Percentiles rank a stretch among this genome's conserved stretches.
Conservation (phyloP, 305 asterid species). For the Stenogyne calaminthoides region DNA sequence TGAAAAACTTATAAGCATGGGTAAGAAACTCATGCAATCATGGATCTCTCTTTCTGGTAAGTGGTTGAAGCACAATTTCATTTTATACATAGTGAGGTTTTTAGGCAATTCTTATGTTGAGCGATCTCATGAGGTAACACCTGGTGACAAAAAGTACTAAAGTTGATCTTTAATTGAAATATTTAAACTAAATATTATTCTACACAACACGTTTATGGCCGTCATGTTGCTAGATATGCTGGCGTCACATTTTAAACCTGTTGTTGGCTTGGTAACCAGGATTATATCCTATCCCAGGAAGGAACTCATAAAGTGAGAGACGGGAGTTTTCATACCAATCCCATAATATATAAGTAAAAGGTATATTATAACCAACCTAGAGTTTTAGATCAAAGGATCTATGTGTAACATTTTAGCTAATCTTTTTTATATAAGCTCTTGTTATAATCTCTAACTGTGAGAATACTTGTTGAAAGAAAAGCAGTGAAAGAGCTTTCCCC, state of each 20-base stretch:
- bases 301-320: neutral
- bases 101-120: neutral
- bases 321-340: neutral
- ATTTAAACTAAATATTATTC: neutral
- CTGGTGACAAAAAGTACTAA: too few species aligned
- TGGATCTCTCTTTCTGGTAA: too few species aligned
- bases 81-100: neutral
- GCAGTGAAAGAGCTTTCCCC: too few species aligned
- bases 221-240: neutral
- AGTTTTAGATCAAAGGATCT: neutral
- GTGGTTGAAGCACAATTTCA: neutral
- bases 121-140: too few species aligned
- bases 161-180: neutral
- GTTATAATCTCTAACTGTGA: too few species aligned
- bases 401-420: neutral
- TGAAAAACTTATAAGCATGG: neutral
- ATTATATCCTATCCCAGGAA: neutral
- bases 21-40: too few species aligned
- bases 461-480: too few species aligned
- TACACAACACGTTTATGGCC: neutral
- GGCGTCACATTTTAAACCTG: neutral
- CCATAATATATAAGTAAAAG: neutral
- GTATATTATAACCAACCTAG: neutral
- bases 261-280: neutral
- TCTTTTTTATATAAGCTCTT: too few species aligned